Percentiles rank a stretch among this genome's conserved stretches.
These are phyloP conservation scores for Daldinia caldariorum DNA, from an alignment of 495 filamentous ascomycete genomes.

Conservation along the genomic window DNA sequence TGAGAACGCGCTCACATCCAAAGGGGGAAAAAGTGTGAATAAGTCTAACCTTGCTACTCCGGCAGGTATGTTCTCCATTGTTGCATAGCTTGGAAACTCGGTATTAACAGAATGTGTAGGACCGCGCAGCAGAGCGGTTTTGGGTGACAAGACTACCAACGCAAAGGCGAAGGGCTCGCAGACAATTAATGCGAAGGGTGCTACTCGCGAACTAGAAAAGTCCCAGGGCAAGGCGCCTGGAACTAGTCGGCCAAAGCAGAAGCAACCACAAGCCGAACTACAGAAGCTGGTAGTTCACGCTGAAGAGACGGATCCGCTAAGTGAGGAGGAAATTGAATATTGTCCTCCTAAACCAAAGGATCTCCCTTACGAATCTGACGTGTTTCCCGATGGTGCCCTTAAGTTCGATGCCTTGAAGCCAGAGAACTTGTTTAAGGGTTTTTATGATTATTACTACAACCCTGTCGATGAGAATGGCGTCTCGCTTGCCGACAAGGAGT, in stretches of 20 bases:
- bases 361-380: constrained; percentile 79
- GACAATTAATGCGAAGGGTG: constrained; percentile 54
- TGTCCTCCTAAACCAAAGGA: constrained; percentile 62
- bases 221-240: constrained; percentile 52
- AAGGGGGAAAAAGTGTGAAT: constrained; percentile 60
- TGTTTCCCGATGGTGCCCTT: constrained; percentile 68
- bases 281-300: constrained; percentile 58
- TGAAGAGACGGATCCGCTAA: constrained; percentile 48
- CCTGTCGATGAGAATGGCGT: constrained; percentile 74
- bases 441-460: constrained; percentile 71
- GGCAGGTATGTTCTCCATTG: constrained; percentile 65
- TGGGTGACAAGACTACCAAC: constrained; percentile 96
- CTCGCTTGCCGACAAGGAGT: constrained; percentile 67
- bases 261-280: constrained; percentile 51
- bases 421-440: constrained; percentile 75
- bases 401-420: constrained; percentile 60
- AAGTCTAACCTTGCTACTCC: constrained; percentile 78
- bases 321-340: constrained; percentile 69
- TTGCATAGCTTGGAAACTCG: neutral
- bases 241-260: constrained; percentile 52
- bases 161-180: constrained; percentile 80
- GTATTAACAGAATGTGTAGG: constrained; percentile 58
- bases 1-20: constrained; percentile 71
- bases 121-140: constrained; percentile 76
- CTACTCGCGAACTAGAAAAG: constrained; percentile 56